Evolutionary conservation across 257 asterid genomes (phyloP).

Genomic region (Capsicum baccatum): DNA sequence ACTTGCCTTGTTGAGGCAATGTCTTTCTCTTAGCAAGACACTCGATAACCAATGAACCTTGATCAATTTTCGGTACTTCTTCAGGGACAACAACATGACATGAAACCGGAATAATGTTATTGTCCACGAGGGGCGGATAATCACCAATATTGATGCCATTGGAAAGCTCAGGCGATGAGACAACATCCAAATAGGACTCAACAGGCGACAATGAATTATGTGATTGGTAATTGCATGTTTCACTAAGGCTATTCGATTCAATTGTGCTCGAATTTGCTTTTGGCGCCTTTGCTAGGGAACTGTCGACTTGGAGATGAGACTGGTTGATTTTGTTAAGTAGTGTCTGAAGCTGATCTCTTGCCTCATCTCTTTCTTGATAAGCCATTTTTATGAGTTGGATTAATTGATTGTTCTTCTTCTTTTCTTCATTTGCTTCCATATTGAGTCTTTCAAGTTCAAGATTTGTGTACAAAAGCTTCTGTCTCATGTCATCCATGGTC

Average conservation of each 20-base stretch:
- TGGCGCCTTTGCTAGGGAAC: constrained; percentile 38
- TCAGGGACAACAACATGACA: not conserved
- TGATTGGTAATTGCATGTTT: constrained; percentile 53
- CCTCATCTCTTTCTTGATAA: constrained; percentile 51
- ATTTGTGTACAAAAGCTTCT: constrained; percentile 35
- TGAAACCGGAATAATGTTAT: not conserved
- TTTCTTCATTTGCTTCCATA: constrained; percentile 42
- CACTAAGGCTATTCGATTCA: constrained; percentile 70
- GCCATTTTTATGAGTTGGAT: constrained; percentile 38
- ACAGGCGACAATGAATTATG: constrained; percentile 50
- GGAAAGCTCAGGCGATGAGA: constrained; percentile 60
- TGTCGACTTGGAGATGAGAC: constrained; percentile 36
- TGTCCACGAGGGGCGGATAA: not conserved
- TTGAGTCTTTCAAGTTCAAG: constrained; percentile 47
- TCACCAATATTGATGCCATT: constrained; percentile 43
- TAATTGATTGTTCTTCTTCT: constrained; percentile 41
- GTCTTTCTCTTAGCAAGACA: constrained; percentile 49
- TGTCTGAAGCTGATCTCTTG: constrained; percentile 47
- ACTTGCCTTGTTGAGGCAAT: constrained; percentile 37
- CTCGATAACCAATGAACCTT: constrained; percentile 55
- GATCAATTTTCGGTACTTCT: constrained; percentile 33
- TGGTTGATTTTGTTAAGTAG: constrained; percentile 45
- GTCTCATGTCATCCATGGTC: constrained; percentile 49
- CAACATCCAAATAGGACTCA: constrained; percentile 55
- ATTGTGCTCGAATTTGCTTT: constrained; percentile 68